Percentiles rank a stretch among this genome's conserved stretches.
phyloP scores from a whole-genome alignment of 2,329 filamentous ascomycete genomes.

The Eurotiales sp. region DNA sequence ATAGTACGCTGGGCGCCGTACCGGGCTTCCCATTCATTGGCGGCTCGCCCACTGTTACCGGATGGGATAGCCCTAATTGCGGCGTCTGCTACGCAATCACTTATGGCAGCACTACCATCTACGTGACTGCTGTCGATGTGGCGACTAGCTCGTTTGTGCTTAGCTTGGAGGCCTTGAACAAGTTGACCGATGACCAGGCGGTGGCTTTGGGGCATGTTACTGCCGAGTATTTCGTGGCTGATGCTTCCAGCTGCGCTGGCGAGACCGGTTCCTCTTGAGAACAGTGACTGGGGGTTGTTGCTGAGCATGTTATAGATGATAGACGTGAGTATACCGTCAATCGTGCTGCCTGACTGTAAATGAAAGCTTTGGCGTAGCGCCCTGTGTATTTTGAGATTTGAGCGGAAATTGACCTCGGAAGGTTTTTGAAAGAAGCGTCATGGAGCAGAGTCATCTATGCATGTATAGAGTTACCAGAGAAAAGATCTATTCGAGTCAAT shows the following conservation, averaged over 20 bases:
- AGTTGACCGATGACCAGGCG: constrained; percentile 46
- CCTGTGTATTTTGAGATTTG: too few relatives aligned
- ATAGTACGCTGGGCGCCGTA: constrained; percentile 41
- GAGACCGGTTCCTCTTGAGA: too few relatives aligned
- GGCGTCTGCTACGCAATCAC: constrained; percentile 52
- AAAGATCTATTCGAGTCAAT: too few relatives aligned
- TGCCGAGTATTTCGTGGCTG: constrained; percentile 26
- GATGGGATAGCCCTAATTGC: constrained; percentile 48
- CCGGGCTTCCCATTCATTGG: constrained; percentile 49
- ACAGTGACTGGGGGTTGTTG: too few relatives aligned
- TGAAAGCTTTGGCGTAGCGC: too few relatives aligned
- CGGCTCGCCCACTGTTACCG: constrained; percentile 45
- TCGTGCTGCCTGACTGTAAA: too few relatives aligned
- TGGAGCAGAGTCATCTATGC: too few relatives aligned
- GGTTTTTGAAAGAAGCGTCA: too few relatives aligned
- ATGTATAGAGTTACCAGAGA: too few relatives aligned
- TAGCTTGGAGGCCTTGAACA: constrained; percentile 46
- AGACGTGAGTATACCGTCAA: too few relatives aligned
- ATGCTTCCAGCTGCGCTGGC: constrained; percentile 10
- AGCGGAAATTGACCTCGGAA: too few relatives aligned
- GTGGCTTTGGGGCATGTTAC: constrained; percentile 40
- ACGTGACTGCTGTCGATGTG: constrained; percentile 49
- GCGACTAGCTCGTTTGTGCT: constrained; percentile 48
- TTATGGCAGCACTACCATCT: constrained; percentile 44
- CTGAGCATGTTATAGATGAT: too few relatives aligned